Base-by-base conservation (phyloP, 108 stramenopile genomes). In the Fistulifera pelliculosa region DNA sequence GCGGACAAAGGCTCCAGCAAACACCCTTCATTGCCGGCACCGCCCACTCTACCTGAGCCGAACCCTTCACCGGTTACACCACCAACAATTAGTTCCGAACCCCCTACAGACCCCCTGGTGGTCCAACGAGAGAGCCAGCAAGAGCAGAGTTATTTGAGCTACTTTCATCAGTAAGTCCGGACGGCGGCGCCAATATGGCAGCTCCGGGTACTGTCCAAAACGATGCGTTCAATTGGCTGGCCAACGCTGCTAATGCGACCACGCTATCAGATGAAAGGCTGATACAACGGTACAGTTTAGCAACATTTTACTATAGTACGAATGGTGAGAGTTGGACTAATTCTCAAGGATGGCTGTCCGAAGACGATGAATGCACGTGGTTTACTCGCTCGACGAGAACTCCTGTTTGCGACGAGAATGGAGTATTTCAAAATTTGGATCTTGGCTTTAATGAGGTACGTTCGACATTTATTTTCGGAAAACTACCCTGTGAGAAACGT, bases 281-380 rank as follows among this genome's bases (percentile, higher is more conserved):
- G n/a, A 13, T 48, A 12, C 54, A 52, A 26, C 54, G 63, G 2
- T 64, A 64, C 21, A 15, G 44, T 2, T 26, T 64, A 1, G 45
- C 44, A 10, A 24, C 42, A 23, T 48, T 64, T 5, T 64, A 56
- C 35, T 64, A 43, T 56, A 25, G 50, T 18, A 64, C 54, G 19
- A 27, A 56, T 23, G 63, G 54, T 45, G 39, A 14, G 1, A 16
- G 5, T 4, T 54, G 53, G 53, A 38, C 35, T 1, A n/a, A 6
- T 28, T 39, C 18, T 16, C 13, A 18, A 13, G 16, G 31, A 17
- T 54, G 53, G 53, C 31, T 54, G 1, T 8, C 25, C 5, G 27
- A 25, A 16, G 50, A 51, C 2, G 26, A 27, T 27, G 50, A 51
- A 22, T 51, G 50, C 50, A 11, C 15, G n/a, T 51, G 50, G 50